Percentiles rank a stretch among this genome's conserved stretches.
These are phyloP conservation scores for Neurospora tetrasperma DNA, from an alignment of 495 filamentous ascomycete genomes.

Conservation along the genomic window DNA sequence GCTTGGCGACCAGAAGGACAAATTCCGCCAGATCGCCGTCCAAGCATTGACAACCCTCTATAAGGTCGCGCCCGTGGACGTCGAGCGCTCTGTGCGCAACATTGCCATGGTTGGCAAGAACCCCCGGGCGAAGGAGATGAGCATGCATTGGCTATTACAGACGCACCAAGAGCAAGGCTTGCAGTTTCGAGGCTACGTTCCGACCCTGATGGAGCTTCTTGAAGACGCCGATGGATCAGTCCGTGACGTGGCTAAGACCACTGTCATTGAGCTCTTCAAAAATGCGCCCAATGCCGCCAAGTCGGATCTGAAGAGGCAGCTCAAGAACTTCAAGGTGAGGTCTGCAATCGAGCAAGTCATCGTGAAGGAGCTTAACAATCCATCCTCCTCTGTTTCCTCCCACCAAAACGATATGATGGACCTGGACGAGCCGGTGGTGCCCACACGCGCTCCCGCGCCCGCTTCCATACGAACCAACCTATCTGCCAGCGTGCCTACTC, in stretches of 20 bases:
- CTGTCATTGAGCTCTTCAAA: slow-evolving; percentile 79
- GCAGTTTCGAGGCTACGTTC: slow-evolving; percentile 72
- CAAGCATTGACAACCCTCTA: slow-evolving; percentile 69
- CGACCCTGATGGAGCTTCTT: slow-evolving; percentile 68
- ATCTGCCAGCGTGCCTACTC: slow-evolving; percentile 40
- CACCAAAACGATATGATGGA: slow-evolving; percentile 18
- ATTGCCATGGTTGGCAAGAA: slow-evolving; percentile 69
- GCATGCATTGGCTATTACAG: slow-evolving; percentile 76
- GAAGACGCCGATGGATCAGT: slow-evolving; percentile 85
- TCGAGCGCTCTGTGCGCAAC: slow-evolving; percentile 72
- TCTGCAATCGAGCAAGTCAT: slow-evolving; percentile 76
- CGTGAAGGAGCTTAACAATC: slow-evolving; percentile 56
- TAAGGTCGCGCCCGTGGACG: slow-evolving; percentile 52
- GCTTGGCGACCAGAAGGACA: slow-evolving; percentile 81
- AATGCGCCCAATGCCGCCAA: slow-evolving; percentile 75
- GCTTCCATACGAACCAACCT: slow-evolving; percentile 32
- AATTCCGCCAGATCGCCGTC: slow-evolving; percentile 57
- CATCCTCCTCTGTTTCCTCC: slow-evolving; percentile 38
- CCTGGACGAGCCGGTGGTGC: slow-evolving; percentile 28
- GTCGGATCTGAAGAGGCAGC: slow-evolving; percentile 72
- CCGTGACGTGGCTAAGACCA: slow-evolving; percentile 68
- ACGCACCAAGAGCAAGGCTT: slow-evolving; percentile 69
- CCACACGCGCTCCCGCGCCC: slow-evolving; percentile 22
- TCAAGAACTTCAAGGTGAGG: slow-evolving; percentile 68
- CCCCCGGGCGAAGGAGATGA: slow-evolving; percentile 67